These are phyloP conservation scores for Coccomyxa subellipsoidea DNA, from an alignment of 163 green algal species.

Conservation along the genomic window DNA sequence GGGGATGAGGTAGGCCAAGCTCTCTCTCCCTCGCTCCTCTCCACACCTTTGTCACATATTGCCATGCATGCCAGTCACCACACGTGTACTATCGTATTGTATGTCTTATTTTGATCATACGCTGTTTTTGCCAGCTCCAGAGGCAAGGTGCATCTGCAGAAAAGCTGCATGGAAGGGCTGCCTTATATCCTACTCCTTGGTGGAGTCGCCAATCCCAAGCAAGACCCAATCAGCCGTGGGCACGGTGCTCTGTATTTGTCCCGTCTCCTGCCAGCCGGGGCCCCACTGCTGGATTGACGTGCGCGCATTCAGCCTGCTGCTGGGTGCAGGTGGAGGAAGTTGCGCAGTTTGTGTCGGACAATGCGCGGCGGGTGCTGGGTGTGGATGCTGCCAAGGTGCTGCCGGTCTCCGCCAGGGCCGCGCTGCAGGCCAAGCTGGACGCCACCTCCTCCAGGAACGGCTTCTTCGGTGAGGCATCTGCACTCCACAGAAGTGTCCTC, in stretches of 20 bases:
- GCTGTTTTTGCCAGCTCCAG: too few relatives aligned
- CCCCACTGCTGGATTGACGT: too few relatives aligned
- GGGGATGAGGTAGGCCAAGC: slow-evolving; percentile 67
- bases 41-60: not conserved
- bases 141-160: too few relatives aligned
- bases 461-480: not conserved
- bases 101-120: too few relatives aligned
- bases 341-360: slow-evolving; percentile 66
- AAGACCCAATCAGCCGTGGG: too few relatives aligned
- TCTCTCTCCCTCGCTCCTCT: slow-evolving; percentile 17
- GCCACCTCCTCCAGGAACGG: not conserved
- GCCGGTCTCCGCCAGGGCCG: slow-evolving; percentile 64
- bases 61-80: too few relatives aligned
- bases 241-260: too few relatives aligned
- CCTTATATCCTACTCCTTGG: too few relatives aligned
- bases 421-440: slow-evolving; percentile 75
- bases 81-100: too few relatives aligned
- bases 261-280: too few relatives aligned
- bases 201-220: too few relatives aligned
- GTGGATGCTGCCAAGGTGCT: slow-evolving; percentile 76
- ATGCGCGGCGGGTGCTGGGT: slow-evolving; percentile 67
- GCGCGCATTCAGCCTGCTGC: not conserved
- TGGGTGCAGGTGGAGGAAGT: slow-evolving; percentile 9
- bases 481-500: not conserved
- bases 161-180: too few relatives aligned